A percentile compares a stretch with the other conserved stretches of the same genome.
Evolutionary conservation across 768 basidiomycete species (phyloP).

Genomic region (Lactifluus volemus): DNA sequence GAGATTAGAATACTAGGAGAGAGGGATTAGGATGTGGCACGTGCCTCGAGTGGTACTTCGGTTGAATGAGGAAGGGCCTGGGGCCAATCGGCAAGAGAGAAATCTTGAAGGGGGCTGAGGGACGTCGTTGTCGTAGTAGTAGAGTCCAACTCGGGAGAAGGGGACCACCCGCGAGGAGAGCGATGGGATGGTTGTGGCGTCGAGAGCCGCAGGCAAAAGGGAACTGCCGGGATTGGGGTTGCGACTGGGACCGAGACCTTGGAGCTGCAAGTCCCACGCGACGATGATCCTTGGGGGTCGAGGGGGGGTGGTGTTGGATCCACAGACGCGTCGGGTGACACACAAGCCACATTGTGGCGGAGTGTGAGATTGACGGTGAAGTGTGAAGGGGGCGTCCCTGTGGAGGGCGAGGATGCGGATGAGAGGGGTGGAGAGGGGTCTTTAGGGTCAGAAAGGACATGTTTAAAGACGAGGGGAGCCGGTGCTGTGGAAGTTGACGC

Average conservation of each 20-base stretch:
- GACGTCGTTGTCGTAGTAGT: not conserved
- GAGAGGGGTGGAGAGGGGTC: not conserved
- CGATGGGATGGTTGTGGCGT: not conserved
- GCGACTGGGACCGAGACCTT: not conserved
- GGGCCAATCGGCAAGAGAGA: not conserved
- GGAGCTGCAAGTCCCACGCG: not conserved
- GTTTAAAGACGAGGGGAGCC: not conserved
- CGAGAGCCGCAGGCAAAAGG: not conserved
- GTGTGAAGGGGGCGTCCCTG: not conserved
- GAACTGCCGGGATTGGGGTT: not conserved
- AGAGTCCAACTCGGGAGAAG: not conserved
- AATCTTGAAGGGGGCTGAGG: not conserved
- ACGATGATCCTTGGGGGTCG: not conserved
- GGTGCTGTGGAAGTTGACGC: not conserved
- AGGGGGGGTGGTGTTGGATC: not conserved
- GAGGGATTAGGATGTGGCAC: not conserved
- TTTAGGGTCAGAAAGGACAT: not conserved
- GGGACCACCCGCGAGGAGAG: not conserved
- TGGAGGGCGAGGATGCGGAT: not conserved
- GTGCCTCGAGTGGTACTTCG: not conserved
- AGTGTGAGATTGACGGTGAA: not conserved
- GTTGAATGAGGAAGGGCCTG: not conserved
- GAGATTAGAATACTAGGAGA: not conserved
- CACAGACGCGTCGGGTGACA: constrained; percentile 3
- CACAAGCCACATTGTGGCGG: not conserved